Base-by-base conservation (phyloP, 805 yeast genomes). In the Pichia paraexigua region DNA sequence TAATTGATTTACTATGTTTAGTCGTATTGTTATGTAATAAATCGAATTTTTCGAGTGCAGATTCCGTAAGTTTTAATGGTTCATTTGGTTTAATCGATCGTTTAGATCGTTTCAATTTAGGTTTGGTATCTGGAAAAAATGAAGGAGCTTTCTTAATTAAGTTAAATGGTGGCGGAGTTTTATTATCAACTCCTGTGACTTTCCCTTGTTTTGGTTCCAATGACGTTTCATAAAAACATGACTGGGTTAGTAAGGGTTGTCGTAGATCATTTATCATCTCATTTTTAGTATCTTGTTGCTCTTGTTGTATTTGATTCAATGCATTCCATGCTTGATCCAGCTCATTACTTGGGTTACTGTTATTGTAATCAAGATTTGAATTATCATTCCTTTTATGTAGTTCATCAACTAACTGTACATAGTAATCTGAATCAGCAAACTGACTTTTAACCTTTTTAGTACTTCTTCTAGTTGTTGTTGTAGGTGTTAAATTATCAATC, bases 401-500 rank as follows among this genome's bases (percentile, higher is more conserved):
- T 43, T 48, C 47, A 28, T 53, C 21, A 25, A 47, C 51, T 20
- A 42, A 43, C 21, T 48, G 42, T 20, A 47, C 53, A 20, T 51
- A 47, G 27, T 46, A 46, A 27, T 39, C 39, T 32, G 35, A 21
- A 37, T 43, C 46, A 27, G 46, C 52, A 43, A 32, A 32, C 12
- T 32, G 37, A 32, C 13, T 32, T 6, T 32, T 32, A 3, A 32
- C 37, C n/a, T 32, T 32, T n/a, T 32, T 32, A 32, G n/a, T n/a
- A 5, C n/a, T 32, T 45, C 37, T 35, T 49, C 32, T 12, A 30
- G 7, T n/a, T 15, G 59, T 48, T 2, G 62, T 12, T 13, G 32
- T 48, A 13, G 42, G 32, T 17, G 30, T 9, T 5, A 40, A 54
- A 7, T 61, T 53, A 41, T 58, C 62, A 24, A 56, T 47, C 25